These are phyloP conservation scores for Meyerozyma athensensis DNA, from an alignment of 1,139 yeast species.

Conservation along the genomic window DNA sequence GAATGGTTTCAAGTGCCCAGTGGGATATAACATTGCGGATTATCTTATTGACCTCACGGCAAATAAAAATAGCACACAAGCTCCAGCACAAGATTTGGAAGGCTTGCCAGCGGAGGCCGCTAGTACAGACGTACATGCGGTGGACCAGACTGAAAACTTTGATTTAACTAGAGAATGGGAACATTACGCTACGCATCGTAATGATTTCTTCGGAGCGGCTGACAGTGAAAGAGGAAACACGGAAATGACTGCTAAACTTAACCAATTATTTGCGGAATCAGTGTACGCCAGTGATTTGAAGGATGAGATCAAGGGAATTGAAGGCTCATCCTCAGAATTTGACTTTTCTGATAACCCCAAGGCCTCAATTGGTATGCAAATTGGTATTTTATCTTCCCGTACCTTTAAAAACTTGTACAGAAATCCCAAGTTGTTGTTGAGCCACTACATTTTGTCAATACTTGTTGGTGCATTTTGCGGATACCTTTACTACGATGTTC, in stretches of 20 bases:
- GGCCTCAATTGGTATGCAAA: constrained; percentile 61
- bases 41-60: constrained; percentile 87
- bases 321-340: constrained; percentile 26
- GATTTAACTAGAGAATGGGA: constrained; percentile 83
- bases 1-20: constrained; percentile 79
- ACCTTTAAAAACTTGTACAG: constrained; percentile 90
- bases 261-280: constrained; percentile 46
- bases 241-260: constrained; percentile 23
- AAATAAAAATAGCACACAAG: constrained; percentile 34
- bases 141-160: constrained; percentile 33
- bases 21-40: constrained; percentile 91
- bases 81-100: constrained; percentile 7
- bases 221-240: constrained; percentile 12
- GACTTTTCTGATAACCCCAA: constrained; percentile 36
- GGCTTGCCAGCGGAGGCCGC: constrained; percentile 20
- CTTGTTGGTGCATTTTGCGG: constrained; percentile 84
- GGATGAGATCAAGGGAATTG: constrained; percentile 41
- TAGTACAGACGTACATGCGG: constrained; percentile 20
- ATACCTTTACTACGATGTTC: constrained; percentile 70
- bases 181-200: constrained; percentile 81
- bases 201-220: constrained; percentile 41
- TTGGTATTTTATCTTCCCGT: constrained; percentile 69
- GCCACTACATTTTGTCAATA: constrained; percentile 76
- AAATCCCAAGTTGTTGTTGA: constrained; percentile 77
- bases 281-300: constrained; percentile 43